phyloP scores from a whole-genome alignment of 1,139 yeast species.

The Eremothecium cymbalariae region DNA sequence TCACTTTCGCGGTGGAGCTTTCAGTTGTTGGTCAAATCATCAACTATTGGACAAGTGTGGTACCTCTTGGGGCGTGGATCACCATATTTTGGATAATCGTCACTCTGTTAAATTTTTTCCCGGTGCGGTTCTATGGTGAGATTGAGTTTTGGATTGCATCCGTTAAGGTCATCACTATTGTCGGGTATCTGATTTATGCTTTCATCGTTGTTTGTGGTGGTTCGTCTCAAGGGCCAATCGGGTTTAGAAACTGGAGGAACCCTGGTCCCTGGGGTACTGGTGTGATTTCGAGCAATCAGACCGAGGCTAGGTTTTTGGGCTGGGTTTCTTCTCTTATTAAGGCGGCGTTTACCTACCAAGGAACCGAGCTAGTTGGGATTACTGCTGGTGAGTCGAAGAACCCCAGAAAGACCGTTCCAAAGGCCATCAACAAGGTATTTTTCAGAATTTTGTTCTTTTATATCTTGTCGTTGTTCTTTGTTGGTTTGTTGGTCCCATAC shows the following conservation, averaged over 20 bases:
- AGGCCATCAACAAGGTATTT: conserved; percentile 69
- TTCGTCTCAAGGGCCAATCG: conserved; percentile 58
- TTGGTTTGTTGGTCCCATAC: conserved; percentile 68
- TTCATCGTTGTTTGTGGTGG: conserved; percentile 69
- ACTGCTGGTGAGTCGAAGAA: conserved; percentile 74
- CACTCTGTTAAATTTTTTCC: conserved; percentile 46
- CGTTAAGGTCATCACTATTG: conserved; percentile 59
- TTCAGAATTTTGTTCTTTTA: conserved; percentile 70
- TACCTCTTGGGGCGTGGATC: conserved; percentile 65
- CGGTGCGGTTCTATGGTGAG: conserved; percentile 60
- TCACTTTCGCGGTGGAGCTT: conserved; percentile 73
- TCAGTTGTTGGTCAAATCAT: conserved; percentile 74
- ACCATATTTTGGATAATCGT: conserved; percentile 57
- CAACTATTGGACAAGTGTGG: conserved; percentile 63
- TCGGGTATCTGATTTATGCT: conserved; percentile 63
- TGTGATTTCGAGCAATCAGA: conserved; percentile 35
- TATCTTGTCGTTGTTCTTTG: conserved; percentile 56
- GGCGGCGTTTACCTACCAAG: conserved; percentile 73
- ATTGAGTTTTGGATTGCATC: conserved; percentile 62
- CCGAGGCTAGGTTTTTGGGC: conserved; percentile 49
- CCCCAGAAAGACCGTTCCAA: conserved; percentile 71
- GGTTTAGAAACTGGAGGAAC: conserved; percentile 64
- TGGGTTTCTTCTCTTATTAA: conserved; percentile 56
- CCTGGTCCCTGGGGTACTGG: conserved; percentile 57
- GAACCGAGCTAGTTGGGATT: conserved; percentile 67